Percentiles rank a stretch among this genome's conserved stretches.
phyloP scores from a whole-genome alignment of 2,329 filamentous ascomycete genomes.

The Apiospora malaysiana region DNA sequence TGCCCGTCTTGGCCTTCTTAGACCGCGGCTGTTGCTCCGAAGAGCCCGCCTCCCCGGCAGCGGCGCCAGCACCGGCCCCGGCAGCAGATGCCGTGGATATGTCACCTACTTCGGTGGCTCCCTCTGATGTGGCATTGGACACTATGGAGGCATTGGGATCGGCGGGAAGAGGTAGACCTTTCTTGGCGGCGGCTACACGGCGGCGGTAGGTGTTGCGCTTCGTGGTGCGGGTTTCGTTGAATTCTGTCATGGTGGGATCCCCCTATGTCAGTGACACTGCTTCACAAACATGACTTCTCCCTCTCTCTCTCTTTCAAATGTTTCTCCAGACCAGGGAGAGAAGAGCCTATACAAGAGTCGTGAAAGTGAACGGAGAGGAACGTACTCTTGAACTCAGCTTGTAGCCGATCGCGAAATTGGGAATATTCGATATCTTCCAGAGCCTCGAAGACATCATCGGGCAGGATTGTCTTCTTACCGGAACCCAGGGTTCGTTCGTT shows the following conservation, averaged over 20 bases:
- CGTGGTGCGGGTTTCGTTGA: conserved; percentile 74
- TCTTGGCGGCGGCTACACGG: conserved; percentile 71
- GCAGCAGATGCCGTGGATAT: conserved; percentile 26
- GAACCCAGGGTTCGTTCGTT: conserved; percentile 71
- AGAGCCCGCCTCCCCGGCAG: conserved; percentile 31
- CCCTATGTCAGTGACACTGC: conserved; percentile 22
- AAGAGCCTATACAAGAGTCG: background rate
- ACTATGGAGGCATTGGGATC: conserved; percentile 44
- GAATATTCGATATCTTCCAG: conserved; percentile 78
- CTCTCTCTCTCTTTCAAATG: background rate
- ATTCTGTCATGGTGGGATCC: conserved; percentile 55
- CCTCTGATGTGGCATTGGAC: conserved; percentile 29
- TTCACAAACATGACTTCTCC: background rate
- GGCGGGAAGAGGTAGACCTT: conserved; percentile 37
- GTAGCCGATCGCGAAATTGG: conserved; percentile 71
- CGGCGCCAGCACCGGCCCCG: conserved; percentile 28
- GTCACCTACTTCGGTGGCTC: conserved; percentile 30
- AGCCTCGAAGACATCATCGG: conserved; percentile 76
- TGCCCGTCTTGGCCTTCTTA: conserved; percentile 46
- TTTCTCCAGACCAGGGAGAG: background rate
- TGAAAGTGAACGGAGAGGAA: conserved; percentile 28
- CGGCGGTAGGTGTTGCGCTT: conserved; percentile 77
- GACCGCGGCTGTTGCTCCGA: conserved; percentile 38
- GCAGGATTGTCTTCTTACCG: conserved; percentile 80
- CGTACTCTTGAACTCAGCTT: conserved; percentile 78